A percentile compares a stretch with the other conserved stretches of the same genome.
phyloP scores from a whole-genome alignment of 257 asterid species.

The Prunella vulgaris region DNA sequence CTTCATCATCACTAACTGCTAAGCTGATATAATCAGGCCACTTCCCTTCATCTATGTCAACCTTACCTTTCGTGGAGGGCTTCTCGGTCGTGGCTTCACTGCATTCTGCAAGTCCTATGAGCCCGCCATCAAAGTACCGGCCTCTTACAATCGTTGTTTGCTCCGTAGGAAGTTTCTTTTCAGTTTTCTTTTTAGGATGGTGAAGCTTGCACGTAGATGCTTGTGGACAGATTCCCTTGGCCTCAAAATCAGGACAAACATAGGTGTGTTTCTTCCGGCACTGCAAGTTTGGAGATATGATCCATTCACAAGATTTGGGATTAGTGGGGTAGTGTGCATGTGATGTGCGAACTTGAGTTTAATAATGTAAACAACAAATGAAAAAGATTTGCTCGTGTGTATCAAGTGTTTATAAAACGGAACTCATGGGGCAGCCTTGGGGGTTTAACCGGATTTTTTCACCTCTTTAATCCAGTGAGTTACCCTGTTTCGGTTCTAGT shows the following conservation, averaged over 20 bases:
- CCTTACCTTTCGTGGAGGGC: conserved; percentile 38
- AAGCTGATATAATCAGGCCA: conserved; percentile 70
- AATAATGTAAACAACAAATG: conserved; percentile 4
- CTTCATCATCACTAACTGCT: conserved; percentile 38
- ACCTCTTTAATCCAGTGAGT: background rate
- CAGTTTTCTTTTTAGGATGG: conserved; percentile 74
- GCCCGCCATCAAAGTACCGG: conserved; percentile 81
- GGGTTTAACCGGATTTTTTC: background rate
- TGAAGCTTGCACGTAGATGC: conserved; percentile 88
- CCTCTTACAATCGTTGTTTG: conserved; percentile 51
- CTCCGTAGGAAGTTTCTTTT: conserved; percentile 41
- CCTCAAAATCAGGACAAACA: conserved; percentile 74
- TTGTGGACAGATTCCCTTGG: conserved; percentile 66
- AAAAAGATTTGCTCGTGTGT: background rate
- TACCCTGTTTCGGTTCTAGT: background rate
- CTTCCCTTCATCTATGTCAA: conserved; percentile 38
- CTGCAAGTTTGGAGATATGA: conserved; percentile 57
- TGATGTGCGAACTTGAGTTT: conserved; percentile 13
- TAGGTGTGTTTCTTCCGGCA: conserved; percentile 94
- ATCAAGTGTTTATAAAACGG: conserved; percentile 15
- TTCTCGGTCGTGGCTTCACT: conserved; percentile 24
- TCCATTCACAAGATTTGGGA: conserved; percentile 53
- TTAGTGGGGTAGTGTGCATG: conserved; percentile 39
- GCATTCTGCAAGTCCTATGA: conserved; percentile 32
- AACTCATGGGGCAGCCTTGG: conserved; percentile 1